Conservation (phyloP, 495 filamentous ascomycete genomes). For the Aspergillus homomorphus region DNA sequence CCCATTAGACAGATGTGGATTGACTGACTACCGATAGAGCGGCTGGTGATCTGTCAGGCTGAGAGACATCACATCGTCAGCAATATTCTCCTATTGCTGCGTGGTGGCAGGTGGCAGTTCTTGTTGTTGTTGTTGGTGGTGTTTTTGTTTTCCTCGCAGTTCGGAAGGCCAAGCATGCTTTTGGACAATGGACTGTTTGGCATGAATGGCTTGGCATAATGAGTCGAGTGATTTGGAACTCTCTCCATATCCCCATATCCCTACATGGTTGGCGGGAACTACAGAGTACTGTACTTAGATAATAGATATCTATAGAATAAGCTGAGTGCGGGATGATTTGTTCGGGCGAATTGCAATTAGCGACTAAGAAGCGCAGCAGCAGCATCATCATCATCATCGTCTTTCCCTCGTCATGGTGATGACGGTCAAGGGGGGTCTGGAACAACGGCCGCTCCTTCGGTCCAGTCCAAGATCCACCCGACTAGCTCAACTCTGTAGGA, state of each 20-base stretch:
- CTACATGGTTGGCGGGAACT: neutral
- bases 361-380: neutral
- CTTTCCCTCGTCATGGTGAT: constrained; percentile 13
- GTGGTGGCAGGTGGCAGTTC: constrained; percentile 19
- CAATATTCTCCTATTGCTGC: constrained; percentile 22
- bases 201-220: constrained; percentile 8
- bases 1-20: neutral
- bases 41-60: constrained; percentile 19
- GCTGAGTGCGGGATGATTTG: too few species aligned
- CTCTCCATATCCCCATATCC: neutral
- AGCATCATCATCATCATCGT: neutral
- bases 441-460: constrained; percentile 15
- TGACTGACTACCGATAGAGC: neutral
- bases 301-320: neutral
- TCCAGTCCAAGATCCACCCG: constrained; percentile 13
- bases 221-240: neutral
- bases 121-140: neutral
- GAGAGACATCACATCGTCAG: constrained; percentile 19
- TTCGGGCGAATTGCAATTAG: too few species aligned
- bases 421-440: constrained; percentile 13
- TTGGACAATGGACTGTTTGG: constrained; percentile 1
- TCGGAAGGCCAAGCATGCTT: constrained; percentile 11
- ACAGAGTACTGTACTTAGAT: neutral
- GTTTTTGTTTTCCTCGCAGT: neutral
- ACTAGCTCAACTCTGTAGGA: neutral